Percentiles rank a stretch among this genome's conserved stretches.
Conservation (phyloP, 805 yeast species). For the Suhomyces kilbournensis region DNA sequence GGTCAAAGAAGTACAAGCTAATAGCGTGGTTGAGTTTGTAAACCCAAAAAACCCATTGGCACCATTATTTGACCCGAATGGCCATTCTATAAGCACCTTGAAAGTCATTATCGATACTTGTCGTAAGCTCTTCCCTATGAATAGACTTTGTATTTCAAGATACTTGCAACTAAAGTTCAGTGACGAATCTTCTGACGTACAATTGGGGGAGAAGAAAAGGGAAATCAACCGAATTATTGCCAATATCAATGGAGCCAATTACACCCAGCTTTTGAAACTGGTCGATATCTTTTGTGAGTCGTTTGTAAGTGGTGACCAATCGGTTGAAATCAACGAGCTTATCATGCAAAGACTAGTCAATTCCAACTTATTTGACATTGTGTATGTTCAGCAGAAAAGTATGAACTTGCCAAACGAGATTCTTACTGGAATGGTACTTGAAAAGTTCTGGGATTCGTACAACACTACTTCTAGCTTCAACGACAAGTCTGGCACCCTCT, state of each 20-base stretch:
- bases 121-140: constrained; percentile 31
- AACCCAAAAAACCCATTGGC: constrained; percentile 13
- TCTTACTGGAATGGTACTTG: constrained; percentile 15
- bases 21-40: constrained; percentile 16
- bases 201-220: neutral
- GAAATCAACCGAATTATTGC: constrained; percentile 1
- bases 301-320: constrained; percentile 16
- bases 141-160: constrained; percentile 29
- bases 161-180: constrained; percentile 23
- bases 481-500: constrained; percentile 30
- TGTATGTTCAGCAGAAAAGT: constrained; percentile 10
- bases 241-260: constrained; percentile 3
- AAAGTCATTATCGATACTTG: constrained; percentile 26
- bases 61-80: constrained; percentile 17
- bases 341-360: constrained; percentile 29
- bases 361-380: constrained; percentile 25
- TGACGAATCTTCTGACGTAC: neutral
- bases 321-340: constrained; percentile 15
- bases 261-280: constrained; percentile 6
- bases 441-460: constrained; percentile 35
- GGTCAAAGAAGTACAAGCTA: constrained; percentile 1
- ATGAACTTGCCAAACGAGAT: constrained; percentile 5
- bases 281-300: constrained; percentile 4
- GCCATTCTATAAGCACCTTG: constrained; percentile 14
- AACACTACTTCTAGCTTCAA: constrained; percentile 30